phyloP scores from a whole-genome alignment of 805 yeast genomes.

The Wickerhamiella qilinensis region DNA sequence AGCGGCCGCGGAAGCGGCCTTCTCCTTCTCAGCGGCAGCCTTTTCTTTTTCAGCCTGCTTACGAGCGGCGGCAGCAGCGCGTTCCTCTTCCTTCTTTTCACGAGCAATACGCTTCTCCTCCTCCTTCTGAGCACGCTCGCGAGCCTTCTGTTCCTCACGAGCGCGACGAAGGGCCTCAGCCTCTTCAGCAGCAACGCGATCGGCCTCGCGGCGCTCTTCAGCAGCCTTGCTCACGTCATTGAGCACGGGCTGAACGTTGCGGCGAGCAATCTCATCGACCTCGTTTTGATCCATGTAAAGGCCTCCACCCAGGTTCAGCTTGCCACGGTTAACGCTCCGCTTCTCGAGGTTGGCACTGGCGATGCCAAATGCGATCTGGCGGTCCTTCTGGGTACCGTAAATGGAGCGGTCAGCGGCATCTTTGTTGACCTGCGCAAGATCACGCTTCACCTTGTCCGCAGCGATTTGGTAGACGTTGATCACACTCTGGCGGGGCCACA shows the following conservation, averaged over 20 bases:
- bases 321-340: conserved; percentile 35
- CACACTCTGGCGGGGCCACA: conserved; percentile 16
- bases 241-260: conserved; percentile 70
- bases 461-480: conserved; percentile 15
- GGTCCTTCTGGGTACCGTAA: conserved; percentile 35
- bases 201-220: conserved; percentile 44
- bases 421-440: conserved; percentile 27
- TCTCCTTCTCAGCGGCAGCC: conserved; percentile 8
- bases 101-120: conserved; percentile 21
- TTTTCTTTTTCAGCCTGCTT: conserved; percentile 6
- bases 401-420: conserved; percentile 26
- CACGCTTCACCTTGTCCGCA: conserved; percentile 17
- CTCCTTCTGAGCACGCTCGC: conserved; percentile 9
- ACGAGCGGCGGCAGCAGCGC: conserved; percentile 10
- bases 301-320: conserved; percentile 80
- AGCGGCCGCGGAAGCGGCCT: conserved; percentile 6
- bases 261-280: conserved; percentile 62
- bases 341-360: conserved; percentile 56
- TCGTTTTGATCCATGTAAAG: conserved; percentile 58
- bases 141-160: conserved; percentile 26
- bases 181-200: conserved; percentile 27
- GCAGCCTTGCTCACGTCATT: conserved; percentile 59
- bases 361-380: conserved; percentile 57
- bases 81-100: conserved; percentile 25
- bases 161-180: conserved; percentile 24